Evolutionary conservation across 2,329 filamentous ascomycete species (phyloP).

Genomic region (Apiospora arundinis): DNA sequence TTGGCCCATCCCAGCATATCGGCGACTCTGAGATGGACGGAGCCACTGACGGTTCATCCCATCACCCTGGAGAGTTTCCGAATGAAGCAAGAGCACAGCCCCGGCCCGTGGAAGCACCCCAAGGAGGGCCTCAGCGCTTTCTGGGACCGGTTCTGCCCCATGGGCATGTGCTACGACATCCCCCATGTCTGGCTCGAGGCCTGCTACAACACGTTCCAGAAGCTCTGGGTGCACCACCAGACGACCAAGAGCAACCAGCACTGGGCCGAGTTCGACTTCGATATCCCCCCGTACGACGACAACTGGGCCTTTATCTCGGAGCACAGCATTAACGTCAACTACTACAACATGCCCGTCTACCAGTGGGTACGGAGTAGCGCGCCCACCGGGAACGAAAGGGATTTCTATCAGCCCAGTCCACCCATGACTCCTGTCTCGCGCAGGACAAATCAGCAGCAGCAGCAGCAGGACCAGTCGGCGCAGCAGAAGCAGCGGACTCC

Average conservation of each 20-base stretch:
- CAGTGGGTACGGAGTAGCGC: background rate
- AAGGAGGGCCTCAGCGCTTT: background rate
- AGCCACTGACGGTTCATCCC: background rate
- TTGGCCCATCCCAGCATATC: background rate
- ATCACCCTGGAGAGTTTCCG: background rate
- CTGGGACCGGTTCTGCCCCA: background rate
- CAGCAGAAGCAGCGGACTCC: background rate
- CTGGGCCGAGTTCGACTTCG: conserved; percentile 22
- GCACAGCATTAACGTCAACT: background rate
- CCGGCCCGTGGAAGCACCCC: background rate
- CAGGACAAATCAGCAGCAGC: background rate
- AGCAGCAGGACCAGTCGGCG: background rate
- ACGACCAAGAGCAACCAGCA: background rate
- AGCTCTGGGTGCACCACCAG: background rate
- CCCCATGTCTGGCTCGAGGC: conserved; percentile 1
- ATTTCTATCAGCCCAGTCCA: background rate
- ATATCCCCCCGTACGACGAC: conserved; percentile 18
- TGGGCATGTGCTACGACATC: background rate
- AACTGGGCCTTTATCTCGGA: background rate
- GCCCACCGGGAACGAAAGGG: background rate
- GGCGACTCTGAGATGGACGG: background rate
- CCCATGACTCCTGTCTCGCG: background rate
- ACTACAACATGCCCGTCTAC: background rate
- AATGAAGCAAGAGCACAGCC: background rate
- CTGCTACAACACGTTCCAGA: background rate